Percentiles rank a stretch among this genome's conserved stretches.
phyloP scores from a whole-genome alignment of 441 rosid species.

The Euphorbia corollata region DNA sequence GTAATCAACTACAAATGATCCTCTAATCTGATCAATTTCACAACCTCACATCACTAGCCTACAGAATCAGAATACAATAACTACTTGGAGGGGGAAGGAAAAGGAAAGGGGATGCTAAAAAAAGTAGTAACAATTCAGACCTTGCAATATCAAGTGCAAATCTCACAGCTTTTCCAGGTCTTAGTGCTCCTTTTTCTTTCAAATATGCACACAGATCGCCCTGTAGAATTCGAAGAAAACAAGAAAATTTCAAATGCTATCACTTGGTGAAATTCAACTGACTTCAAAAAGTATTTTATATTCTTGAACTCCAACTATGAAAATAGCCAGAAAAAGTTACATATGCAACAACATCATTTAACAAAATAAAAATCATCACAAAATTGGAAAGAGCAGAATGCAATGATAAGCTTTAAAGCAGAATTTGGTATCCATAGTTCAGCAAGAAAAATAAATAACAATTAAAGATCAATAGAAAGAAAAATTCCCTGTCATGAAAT shows the following conservation, averaged over 20 bases:
- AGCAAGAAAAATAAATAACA: not conserved
- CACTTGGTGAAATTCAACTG: slow-evolving; percentile 10
- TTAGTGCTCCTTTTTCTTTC: slow-evolving; percentile 51
- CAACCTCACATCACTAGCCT: not conserved
- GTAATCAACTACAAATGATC: not conserved
- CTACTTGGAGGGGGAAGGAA: not conserved
- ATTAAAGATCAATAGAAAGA: not conserved
- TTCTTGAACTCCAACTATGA: too few species aligned
- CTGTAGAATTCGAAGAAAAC: slow-evolving; percentile 32
- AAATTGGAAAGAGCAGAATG: not conserved
- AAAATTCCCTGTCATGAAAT: too few species aligned
- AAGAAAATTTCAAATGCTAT: slow-evolving; percentile 10
- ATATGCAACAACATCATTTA: not conserved
- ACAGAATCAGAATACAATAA: not conserved
- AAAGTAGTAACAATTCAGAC: too few species aligned
- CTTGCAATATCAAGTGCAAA: slow-evolving; percentile 94
- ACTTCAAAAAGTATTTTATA: not conserved
- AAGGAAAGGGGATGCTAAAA: not conserved
- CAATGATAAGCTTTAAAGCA: not conserved
- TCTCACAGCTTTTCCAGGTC: slow-evolving; percentile 48
- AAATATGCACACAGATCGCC: slow-evolving; percentile 70
- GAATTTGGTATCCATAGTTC: not conserved
- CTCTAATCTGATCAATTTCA: not conserved
- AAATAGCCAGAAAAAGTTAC: not conserved
- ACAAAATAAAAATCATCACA: not conserved